A percentile compares a stretch with the other conserved stretches of the same genome.
phyloP scores from a whole-genome alignment of 176 grass and related monocot species.

The Leersia perrieri region DNA sequence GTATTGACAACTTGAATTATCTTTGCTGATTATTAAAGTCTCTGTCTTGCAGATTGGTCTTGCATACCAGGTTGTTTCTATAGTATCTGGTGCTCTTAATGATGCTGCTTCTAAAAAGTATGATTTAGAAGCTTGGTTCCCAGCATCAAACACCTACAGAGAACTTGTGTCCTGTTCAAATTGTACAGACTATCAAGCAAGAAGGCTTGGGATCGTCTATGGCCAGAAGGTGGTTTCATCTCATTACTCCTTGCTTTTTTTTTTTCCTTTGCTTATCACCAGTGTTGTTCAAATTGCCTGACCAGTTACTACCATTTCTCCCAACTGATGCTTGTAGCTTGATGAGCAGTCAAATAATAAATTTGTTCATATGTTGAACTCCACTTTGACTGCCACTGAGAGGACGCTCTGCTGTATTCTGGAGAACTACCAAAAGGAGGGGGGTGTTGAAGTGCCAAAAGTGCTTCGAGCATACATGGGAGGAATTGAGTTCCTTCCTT shows the following conservation, averaged over 20 bases:
- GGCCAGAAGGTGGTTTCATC: constrained; percentile 69
- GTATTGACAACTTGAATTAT: no score
- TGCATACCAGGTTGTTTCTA: constrained; percentile 79
- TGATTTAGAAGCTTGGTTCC: constrained; percentile 95
- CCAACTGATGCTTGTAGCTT: constrained; percentile 37
- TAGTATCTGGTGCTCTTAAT: constrained; percentile 90
- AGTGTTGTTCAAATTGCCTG: background rate
- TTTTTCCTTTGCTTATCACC: no score
- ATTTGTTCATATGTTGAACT: constrained; percentile 90
- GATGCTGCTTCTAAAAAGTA: constrained; percentile 93
- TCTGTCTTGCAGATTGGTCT: constrained; percentile 59
- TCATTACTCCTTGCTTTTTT: no score
- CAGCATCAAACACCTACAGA: constrained; percentile 79
- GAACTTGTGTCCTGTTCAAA: constrained; percentile 94
- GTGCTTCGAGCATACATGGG: constrained; percentile 67
- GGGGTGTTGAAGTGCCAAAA: constrained; percentile 71
- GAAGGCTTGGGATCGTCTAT: constrained; percentile 77
- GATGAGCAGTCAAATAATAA: constrained; percentile 82
- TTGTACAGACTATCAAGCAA: constrained; percentile 88
- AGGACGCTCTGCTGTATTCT: constrained; percentile 84
- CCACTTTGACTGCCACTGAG: constrained; percentile 83
- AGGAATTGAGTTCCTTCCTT: constrained; percentile 65
- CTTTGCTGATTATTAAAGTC: background rate
- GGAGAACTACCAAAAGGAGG: constrained; percentile 72
- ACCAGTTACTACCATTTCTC: background rate